Conservation (phyloP, 2,329 filamentous ascomycete genomes). For the Helicocarpus griseus region DNA sequence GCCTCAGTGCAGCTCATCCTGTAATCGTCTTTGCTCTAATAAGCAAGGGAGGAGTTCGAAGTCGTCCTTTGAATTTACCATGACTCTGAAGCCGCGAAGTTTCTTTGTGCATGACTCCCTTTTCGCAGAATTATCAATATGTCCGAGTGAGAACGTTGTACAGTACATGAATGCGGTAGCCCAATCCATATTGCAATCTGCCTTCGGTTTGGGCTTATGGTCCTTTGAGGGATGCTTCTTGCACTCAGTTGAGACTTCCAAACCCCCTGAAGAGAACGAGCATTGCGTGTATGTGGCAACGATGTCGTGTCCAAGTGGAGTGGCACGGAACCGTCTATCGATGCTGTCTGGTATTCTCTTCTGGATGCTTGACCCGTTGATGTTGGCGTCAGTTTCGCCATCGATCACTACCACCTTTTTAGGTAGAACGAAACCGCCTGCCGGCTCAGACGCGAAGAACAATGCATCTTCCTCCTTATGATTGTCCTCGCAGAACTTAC, state of each 20-base stretch:
- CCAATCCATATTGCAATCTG: neutral
- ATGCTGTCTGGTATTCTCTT: slow-evolving; percentile 19
- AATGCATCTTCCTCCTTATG: neutral
- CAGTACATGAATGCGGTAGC: neutral
- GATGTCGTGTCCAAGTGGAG: slow-evolving; percentile 13
- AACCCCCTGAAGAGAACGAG: neutral
- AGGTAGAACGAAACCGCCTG: neutral
- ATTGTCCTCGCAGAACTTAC: neutral
- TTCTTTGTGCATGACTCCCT: neutral
- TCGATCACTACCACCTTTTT: neutral
- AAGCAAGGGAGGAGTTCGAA: no score
- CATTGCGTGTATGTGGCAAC: slow-evolving; percentile 7
- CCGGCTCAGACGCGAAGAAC: neutral
- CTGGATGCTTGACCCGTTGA: neutral
- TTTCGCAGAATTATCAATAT: neutral
- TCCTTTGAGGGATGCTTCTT: neutral
- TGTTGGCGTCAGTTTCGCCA: neutral
- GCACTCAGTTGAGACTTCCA: neutral
- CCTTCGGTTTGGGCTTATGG: no score
- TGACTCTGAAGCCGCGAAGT: neutral
- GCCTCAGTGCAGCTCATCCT: neutral
- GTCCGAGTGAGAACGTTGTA: neutral
- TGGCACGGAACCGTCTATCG: slow-evolving; percentile 27
- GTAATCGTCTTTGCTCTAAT: neutral
- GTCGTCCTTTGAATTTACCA: neutral